A percentile compares a stretch with the other conserved stretches of the same genome.
phyloP scores from a whole-genome alignment of 2,329 filamentous ascomycete genomes.

The Nigrograna mackinnonii region DNA sequence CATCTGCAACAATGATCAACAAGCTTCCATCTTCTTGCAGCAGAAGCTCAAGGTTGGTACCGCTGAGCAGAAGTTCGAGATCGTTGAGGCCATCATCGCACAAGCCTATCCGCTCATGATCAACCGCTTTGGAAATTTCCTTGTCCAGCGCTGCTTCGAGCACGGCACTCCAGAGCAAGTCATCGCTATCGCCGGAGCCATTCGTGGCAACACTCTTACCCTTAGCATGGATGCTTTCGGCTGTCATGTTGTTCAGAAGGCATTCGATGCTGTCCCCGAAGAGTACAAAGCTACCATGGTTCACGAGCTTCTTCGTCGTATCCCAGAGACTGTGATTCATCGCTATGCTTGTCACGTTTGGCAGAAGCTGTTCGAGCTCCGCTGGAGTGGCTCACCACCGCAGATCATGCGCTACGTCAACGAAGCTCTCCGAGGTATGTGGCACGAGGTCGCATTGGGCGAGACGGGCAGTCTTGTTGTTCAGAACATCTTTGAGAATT shows the following conservation, averaged over 20 bases:
- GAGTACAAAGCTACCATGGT: slow-evolving; percentile 99
- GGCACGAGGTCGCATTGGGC: slow-evolving; percentile 96
- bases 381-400: slow-evolving; percentile 91
- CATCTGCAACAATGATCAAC: slow-evolving; percentile 98
- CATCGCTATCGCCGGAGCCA: slow-evolving; percentile 89
- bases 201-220: slow-evolving; percentile 89
- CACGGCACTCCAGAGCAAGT: slow-evolving; percentile 93
- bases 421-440: slow-evolving; percentile 92
- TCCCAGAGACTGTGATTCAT: slow-evolving; percentile 97
- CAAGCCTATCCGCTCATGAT: slow-evolving; percentile 97
- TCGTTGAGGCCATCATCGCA: slow-evolving; percentile 92
- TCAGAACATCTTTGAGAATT: slow-evolving; percentile 99
- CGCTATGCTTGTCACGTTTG: slow-evolving; percentile 98
- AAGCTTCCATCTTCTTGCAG: slow-evolving; percentile 97
- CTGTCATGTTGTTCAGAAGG: slow-evolving; percentile 97
- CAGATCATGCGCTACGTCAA: slow-evolving; percentile 99
- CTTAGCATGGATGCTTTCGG: slow-evolving; percentile 99
- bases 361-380: slow-evolving; percentile 98
- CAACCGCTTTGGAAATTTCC: slow-evolving; percentile 97
- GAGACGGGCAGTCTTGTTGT: slow-evolving; percentile 98
- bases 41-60: slow-evolving; percentile 98
- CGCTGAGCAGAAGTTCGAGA: slow-evolving; percentile 93
- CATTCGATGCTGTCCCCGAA: slow-evolving; percentile 95
- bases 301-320: slow-evolving; percentile 91
- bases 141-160: slow-evolving; percentile 98